Evolutionary conservation across 2,329 filamentous ascomycete species (phyloP).

Genomic region (Exophiala calicioides): DNA sequence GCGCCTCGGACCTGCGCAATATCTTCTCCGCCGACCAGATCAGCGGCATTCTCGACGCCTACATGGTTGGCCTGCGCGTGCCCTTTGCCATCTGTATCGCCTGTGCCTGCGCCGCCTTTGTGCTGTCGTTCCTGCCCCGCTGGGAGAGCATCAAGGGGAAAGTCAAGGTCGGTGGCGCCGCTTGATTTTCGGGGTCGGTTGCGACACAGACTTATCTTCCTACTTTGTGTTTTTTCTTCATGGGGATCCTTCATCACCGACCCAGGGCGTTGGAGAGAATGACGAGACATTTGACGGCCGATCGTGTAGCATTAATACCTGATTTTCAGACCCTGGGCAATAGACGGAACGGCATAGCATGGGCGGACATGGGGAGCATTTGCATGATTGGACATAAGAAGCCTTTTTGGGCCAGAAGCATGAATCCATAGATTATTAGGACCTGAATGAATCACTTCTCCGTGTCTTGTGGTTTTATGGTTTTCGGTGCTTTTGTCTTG

Average conservation of each 20-base stretch:
- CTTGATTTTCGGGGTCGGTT: background rate
- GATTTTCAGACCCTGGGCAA: no score
- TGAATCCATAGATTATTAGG: no score
- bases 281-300: no score
- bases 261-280: no score
- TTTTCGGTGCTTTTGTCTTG: no score
- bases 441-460: no score
- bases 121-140: constrained; percentile 24
- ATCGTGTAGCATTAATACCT: no score
- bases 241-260: background rate
- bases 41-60: constrained; percentile 33
- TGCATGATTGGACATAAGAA: no score
- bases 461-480: no score
- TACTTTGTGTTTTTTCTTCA: background rate
- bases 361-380: no score
- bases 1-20: constrained; percentile 34
- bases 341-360: no score
- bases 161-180: constrained; percentile 22
- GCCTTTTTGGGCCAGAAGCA: no score
- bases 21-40: constrained; percentile 32
- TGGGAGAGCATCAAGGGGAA: constrained; percentile 33
- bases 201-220: background rate
- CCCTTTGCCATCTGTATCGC: constrained; percentile 13
- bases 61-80: constrained; percentile 35
- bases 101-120: constrained; percentile 1